Evolutionary conservation across 2,329 filamentous ascomycete species (phyloP).

Genomic region (Rachicladosporium sp.): DNA sequence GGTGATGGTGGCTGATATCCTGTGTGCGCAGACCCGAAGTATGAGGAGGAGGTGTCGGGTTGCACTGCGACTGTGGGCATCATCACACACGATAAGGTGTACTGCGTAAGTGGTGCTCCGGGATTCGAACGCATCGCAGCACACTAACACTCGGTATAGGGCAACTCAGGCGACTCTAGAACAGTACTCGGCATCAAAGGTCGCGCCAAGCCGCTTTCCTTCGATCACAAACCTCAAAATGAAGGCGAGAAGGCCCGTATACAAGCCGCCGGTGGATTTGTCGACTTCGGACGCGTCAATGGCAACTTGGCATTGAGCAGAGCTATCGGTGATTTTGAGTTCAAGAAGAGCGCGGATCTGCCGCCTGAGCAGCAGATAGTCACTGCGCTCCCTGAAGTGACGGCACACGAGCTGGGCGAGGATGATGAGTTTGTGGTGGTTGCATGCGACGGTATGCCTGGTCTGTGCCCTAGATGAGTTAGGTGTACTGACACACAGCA

Average conservation of each 20-base stretch:
- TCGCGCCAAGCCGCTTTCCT: constrained; percentile 92
- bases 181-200: constrained; percentile 93
- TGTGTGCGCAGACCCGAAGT: constrained; percentile 63
- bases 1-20: constrained; percentile 6
- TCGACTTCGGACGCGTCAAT: constrained; percentile 97
- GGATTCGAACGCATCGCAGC: not conserved
- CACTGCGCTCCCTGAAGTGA: constrained; percentile 90
- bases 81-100: constrained; percentile 84
- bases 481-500: constrained; percentile 28
- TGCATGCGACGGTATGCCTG: constrained; percentile 70
- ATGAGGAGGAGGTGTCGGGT: constrained; percentile 94
- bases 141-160: constrained; percentile 40
- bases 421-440: constrained; percentile 94
- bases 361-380: constrained; percentile 98
- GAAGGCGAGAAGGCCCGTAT: constrained; percentile 96
- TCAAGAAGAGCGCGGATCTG: constrained; percentile 97
- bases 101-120: constrained; percentile 57
- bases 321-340: constrained; percentile 97
- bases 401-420: constrained; percentile 75
- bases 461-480: not conserved
- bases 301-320: constrained; percentile 93
- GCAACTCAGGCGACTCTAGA: constrained; percentile 92
- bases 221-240: constrained; percentile 97
- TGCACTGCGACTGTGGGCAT: constrained; percentile 91
- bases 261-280: constrained; percentile 87